phyloP scores from a whole-genome alignment of 2,329 filamentous ascomycete species.

The Colletotrichum scovillei region DNA sequence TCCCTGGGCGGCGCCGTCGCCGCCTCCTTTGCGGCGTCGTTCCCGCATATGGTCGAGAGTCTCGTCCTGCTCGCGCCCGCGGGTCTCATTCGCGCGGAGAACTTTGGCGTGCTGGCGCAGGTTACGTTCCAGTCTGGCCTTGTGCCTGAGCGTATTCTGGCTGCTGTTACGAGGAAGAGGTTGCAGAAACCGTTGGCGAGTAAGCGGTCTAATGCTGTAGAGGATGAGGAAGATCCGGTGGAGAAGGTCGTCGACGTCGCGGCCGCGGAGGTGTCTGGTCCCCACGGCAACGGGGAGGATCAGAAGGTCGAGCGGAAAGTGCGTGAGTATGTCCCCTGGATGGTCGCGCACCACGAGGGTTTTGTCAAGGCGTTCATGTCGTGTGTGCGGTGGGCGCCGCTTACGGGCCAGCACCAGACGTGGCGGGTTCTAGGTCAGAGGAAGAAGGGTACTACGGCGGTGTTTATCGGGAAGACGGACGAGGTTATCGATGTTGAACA shows the following conservation, averaged over 20 bases:
- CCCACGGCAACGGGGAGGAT: conserved; percentile 39
- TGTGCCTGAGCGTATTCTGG: conserved; percentile 64
- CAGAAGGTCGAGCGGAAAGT: conserved; percentile 57
- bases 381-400: conserved; percentile 66
- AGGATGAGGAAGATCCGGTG: conserved; percentile 35
- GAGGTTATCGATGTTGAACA: conserved; percentile 64
- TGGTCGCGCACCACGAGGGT: conserved; percentile 64
- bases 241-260: conserved; percentile 52
- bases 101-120: conserved; percentile 61
- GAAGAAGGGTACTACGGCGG: conserved; percentile 55
- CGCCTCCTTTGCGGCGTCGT: conserved; percentile 78
- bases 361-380: conserved; percentile 72
- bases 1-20: conserved; percentile 85
- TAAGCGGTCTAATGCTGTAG: conserved; percentile 41
- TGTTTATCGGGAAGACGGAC: conserved; percentile 63
- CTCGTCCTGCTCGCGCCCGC: conserved; percentile 83
- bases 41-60: conserved; percentile 75
- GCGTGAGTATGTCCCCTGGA: conserved; percentile 67
- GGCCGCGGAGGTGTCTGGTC: conserved; percentile 53
- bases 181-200: conserved; percentile 63
- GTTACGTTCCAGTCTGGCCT: conserved; percentile 66
- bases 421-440: conserved; percentile 60
- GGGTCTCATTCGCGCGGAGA: conserved; percentile 73
- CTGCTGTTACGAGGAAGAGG: conserved; percentile 58
- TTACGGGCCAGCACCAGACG: conserved; percentile 62